Conservation (phyloP, 768 basidiomycete species). For the Termitomyces sp. region DNA sequence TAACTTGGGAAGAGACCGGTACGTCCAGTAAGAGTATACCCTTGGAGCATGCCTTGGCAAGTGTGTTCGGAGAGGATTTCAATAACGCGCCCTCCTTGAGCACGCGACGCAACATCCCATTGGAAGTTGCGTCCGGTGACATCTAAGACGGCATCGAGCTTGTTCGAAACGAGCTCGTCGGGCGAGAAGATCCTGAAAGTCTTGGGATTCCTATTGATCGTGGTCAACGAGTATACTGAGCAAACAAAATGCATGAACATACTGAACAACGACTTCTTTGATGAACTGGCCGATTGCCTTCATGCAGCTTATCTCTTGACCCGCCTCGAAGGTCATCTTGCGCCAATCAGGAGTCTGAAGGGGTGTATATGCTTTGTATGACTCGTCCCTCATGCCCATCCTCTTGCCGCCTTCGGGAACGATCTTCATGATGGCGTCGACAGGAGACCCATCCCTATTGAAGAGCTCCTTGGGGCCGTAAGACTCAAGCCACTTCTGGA, state of each 20-base stretch:
- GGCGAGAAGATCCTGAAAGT: slow-evolving; percentile 89
- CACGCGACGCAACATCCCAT: slow-evolving; percentile 71
- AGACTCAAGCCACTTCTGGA: slow-evolving; percentile 72
- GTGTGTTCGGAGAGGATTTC: slow-evolving; percentile 91
- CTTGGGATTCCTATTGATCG: slow-evolving; percentile 54
- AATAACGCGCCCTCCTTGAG: slow-evolving; percentile 75
- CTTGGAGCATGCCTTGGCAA: slow-evolving; percentile 88
- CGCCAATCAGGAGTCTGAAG: slow-evolving; percentile 69
- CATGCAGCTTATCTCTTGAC: slow-evolving; percentile 72
- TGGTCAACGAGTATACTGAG: not conserved
- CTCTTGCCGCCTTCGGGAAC: slow-evolving; percentile 57
- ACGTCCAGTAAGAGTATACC: slow-evolving; percentile 86
- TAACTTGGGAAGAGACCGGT: slow-evolving; percentile 87
- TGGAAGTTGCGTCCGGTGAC: slow-evolving; percentile 74
- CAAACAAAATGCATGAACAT: slow-evolving; percentile 13
- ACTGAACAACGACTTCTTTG: slow-evolving; percentile 54
- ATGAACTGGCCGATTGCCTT: slow-evolving; percentile 60
- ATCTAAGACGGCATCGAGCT: slow-evolving; percentile 78
- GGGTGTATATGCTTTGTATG: slow-evolving; percentile 58
- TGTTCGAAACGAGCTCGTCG: slow-evolving; percentile 85
- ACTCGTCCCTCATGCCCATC: slow-evolving; percentile 68
- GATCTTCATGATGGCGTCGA: slow-evolving; percentile 51
- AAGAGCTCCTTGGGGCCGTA: slow-evolving; percentile 73
- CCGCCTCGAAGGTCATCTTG: slow-evolving; percentile 46
- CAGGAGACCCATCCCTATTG: slow-evolving; percentile 47